A percentile compares a stretch with the other conserved stretches of the same genome.
These are phyloP conservation scores for Agroathelia rolfsii DNA, from an alignment of 1,284 basidiomycete species.

Conservation along the genomic window DNA sequence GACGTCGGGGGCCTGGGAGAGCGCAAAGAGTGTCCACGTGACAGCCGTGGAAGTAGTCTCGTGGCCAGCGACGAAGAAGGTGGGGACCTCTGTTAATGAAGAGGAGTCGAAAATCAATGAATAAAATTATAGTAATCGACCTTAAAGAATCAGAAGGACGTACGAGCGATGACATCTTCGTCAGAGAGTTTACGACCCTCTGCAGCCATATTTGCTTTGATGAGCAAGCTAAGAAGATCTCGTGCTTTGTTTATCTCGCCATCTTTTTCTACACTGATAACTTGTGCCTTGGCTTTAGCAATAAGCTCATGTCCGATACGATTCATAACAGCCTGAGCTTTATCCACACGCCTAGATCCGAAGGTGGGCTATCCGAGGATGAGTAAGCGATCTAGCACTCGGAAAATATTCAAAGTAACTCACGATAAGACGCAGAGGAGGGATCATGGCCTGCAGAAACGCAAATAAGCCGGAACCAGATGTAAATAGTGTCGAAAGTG, in stretches of 20 bases:
- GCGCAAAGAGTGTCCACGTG: slow-evolving; percentile 35
- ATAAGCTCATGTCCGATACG: slow-evolving; percentile 50
- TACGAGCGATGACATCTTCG: slow-evolving; percentile 46
- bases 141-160: slow-evolving; percentile 25
- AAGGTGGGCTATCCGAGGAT: too few species aligned
- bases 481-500: slow-evolving; percentile 27
- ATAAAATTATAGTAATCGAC: slow-evolving; percentile 8
- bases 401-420: slow-evolving; percentile 13
- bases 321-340: slow-evolving; percentile 38
- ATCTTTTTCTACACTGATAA: slow-evolving; percentile 18
- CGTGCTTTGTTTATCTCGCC: too few species aligned
- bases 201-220: slow-evolving; percentile 38
- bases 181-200: slow-evolving; percentile 38
- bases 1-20: slow-evolving; percentile 26
- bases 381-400: neutral
- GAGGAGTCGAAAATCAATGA: neutral
- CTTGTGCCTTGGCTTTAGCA: too few species aligned
- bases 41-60: slow-evolving; percentile 35
- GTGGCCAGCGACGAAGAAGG: slow-evolving; percentile 22
- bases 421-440: slow-evolving; percentile 33
- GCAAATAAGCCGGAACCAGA: too few species aligned
- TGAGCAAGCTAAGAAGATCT: slow-evolving; percentile 25
- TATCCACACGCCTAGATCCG: too few species aligned
- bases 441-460: slow-evolving; percentile 29
- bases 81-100: slow-evolving; percentile 7